Conservation (phyloP, 176 grass and related monocot species). For the Lolium rigidum region DNA sequence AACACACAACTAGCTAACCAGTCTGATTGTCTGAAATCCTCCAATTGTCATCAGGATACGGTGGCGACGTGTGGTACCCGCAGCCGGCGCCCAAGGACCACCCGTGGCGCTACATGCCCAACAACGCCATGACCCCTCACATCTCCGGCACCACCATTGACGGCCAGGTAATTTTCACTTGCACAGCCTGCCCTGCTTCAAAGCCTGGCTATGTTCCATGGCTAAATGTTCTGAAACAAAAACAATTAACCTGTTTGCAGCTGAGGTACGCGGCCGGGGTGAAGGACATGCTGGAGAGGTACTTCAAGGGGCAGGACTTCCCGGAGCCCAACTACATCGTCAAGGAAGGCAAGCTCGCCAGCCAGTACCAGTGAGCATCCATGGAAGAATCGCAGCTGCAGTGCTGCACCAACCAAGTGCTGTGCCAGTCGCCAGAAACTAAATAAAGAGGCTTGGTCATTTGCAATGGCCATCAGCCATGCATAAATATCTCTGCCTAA, state of each 20-base stretch:
- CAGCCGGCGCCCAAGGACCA: slow-evolving; percentile 87
- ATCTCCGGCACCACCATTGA: slow-evolving; percentile 92
- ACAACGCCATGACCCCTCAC: slow-evolving; percentile 91
- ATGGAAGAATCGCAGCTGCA: not conserved
- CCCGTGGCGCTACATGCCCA: slow-evolving; percentile 89
- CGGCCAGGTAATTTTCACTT: slow-evolving; percentile 54
- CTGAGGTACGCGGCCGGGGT: slow-evolving; percentile 70
- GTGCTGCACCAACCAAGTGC: not conserved
- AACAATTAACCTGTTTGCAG: slow-evolving; percentile 30
- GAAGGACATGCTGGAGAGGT: slow-evolving; percentile 81
- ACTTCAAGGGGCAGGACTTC: slow-evolving; percentile 92
- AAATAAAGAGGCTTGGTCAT: not conserved
- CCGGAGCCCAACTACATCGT: slow-evolving; percentile 83
- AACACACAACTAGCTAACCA: not conserved
- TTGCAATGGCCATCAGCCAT: not conserved
- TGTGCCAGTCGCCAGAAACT: slow-evolving; percentile 1
- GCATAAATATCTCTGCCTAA: not conserved
- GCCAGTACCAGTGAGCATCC: slow-evolving; percentile 61
- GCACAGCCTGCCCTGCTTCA: not conserved
- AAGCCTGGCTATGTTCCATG: not conserved
- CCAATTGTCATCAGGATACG: slow-evolving; percentile 54
- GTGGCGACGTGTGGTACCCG: slow-evolving; percentile 77
- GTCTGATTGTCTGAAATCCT: not conserved
- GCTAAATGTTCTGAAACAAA: not conserved
- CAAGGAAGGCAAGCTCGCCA: slow-evolving; percentile 76